Base-by-base conservation (phyloP, 345 rosid genomes). In the Jatropha curcas region DNA sequence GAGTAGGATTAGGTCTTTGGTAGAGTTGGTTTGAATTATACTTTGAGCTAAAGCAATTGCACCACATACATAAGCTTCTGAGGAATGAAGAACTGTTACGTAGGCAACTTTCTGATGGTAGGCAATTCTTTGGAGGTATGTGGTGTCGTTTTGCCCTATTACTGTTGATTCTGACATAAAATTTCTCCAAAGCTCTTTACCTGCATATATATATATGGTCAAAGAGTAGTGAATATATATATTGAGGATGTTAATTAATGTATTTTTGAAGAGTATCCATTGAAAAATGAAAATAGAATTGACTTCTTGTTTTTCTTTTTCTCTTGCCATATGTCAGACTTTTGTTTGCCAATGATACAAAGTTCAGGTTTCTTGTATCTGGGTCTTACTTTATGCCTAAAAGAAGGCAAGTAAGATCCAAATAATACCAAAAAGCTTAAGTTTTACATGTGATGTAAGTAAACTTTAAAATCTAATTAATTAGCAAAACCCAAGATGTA, bases 31-130 rank as follows among this genome's bases (percentile, higher is more conserved):
- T 45, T 79, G 90, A 13, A 72, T 79, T 57, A 95, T 88, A 79
- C 98, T 95, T 45, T 86, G 95, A 4, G 90, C 99, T 68, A 95
- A 75, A 13, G 98, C 87, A 31, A 92, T 92, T 41, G 99, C 99
- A 1, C 98, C 99, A 35, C 97, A 92, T 0, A 95, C 97, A 67
- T 92, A 94, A 31, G 85, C 84, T 62, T 92, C 97, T 0, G 98
- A 90, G 0, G 99, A 92, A 68, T 92, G 98, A 45, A 95, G 90
- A 16, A 95, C 81, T 6, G 97, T 92, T 31, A 79, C 97, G 37
- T 90, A 92, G n/a, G 97, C 99, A 7, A 84, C 82, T 2, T 73
- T 82, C 45, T 37, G 65, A 2, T 59, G 46, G 64, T 66, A 19
- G 3, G n/a, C n/a, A n/a, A n/a, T n/a, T n/a, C n/a, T n/a, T n/a